Conservation (phyloP, 1,139 yeast species). For the Debaryomycetaceae sp. region DNA sequence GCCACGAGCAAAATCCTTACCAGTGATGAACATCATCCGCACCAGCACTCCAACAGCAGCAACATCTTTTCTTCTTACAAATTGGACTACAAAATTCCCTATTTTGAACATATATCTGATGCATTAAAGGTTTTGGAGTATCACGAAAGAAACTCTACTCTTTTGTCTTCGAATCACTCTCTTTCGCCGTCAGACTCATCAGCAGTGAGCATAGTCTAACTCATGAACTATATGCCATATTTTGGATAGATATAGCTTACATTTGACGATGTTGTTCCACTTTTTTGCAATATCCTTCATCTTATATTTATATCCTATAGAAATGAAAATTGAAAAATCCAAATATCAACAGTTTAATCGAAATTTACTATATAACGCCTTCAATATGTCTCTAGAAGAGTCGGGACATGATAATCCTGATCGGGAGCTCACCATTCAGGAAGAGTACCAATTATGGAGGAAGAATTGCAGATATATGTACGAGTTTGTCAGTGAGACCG, state of each 20-base stretch:
- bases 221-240: background rate
- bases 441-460: slow-evolving; percentile 76
- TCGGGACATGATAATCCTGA: slow-evolving; percentile 18
- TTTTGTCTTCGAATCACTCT: background rate
- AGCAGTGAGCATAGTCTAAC: background rate
- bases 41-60: background rate
- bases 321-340: background rate
- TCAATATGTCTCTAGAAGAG: slow-evolving; percentile 2
- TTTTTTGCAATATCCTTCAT: too few species aligned
- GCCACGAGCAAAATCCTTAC: background rate
- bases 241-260: too few species aligned
- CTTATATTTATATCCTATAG: too few species aligned
- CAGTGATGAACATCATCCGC: background rate
- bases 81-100: slow-evolving; percentile 19
- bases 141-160: slow-evolving; percentile 19
- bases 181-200: background rate
- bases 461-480: slow-evolving; percentile 78
- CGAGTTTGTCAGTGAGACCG: slow-evolving; percentile 76
- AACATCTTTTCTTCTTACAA: background rate
- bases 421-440: slow-evolving; percentile 48
- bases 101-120: slow-evolving; percentile 39
- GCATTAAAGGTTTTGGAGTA: slow-evolving; percentile 41
- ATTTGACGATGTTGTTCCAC: too few species aligned
- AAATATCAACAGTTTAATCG: background rate
- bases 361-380: background rate